Base-by-base conservation (phyloP, 495 filamentous ascomycete species). In the Glutinoglossum americanum region DNA sequence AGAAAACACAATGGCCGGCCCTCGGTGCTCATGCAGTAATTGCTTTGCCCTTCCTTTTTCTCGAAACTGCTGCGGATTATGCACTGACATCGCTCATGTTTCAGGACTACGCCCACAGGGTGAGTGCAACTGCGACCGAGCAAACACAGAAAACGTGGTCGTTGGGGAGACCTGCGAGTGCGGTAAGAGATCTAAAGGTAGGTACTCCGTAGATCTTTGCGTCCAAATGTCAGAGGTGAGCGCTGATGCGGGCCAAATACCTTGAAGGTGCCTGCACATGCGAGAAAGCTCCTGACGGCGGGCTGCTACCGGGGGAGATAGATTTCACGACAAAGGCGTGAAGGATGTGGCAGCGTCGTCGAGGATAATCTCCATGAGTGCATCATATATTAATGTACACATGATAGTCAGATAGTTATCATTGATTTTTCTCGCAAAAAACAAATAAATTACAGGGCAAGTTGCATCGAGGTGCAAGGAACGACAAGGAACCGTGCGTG, bases 21-120 rank as follows among this genome's bases (percentile, higher is more conserved):
- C 87, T 26, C 74, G 87, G 56, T 95, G 89, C 76, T 89, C 84
- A 26, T 95, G 89, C 72, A 77, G 86, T 81, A 75, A 61, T 64
- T 21, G 51, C 51, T 10, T 15, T 21, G 15, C 49, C 11, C 13
- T 33, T 51, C 28, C 54, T 35, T 17, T 39, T 48, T 7, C 10
- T 57, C 11, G 54, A 37, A 8, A 21, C 25, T 3, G 13, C 53
- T 55, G 21, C 30, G 19, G 27, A 28, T 58, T 25, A 57, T 39
- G 58, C n/a, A 39, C 35, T 35, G 59, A 41, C 37, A 41, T 9
- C 7, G 13, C 7, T 9, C n/a, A n/a, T 9, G 7, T 41, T 26
- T 27, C 60, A 83, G 80, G 78, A 57, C 69, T 74, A 59, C 82
- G 88, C 47, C 82, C 85, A 17, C 83, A 80, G 65, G 85, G 85